phyloP scores from a whole-genome alignment of 23 red algal species.

The Rhodosorus marinus region DNA sequence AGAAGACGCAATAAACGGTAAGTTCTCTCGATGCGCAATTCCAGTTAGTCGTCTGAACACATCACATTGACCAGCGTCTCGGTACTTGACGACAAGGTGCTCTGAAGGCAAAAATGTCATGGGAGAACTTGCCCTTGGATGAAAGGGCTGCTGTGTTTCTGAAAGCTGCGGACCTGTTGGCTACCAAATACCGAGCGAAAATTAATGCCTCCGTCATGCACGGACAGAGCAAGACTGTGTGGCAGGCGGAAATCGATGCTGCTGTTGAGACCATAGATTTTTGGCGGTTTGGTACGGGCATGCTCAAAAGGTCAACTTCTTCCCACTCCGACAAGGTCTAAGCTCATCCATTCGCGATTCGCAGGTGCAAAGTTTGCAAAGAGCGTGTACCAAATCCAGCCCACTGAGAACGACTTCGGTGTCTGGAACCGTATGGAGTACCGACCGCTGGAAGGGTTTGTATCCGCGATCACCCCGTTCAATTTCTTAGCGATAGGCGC shows the following conservation, averaged over 20 bases:
- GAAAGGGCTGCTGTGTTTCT: slow-evolving; percentile 21
- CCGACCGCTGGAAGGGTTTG: slow-evolving; percentile 40
- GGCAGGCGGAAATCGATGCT: slow-evolving; percentile 44
- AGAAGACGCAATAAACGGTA: background rate
- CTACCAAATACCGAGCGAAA: slow-evolving; percentile 5
- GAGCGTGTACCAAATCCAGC: slow-evolving; percentile 9
- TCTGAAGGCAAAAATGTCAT: slow-evolving; percentile 11
- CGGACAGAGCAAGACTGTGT: slow-evolving; percentile 29
- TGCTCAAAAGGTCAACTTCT: background rate
- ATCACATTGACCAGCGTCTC: too few species aligned
- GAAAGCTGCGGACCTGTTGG: slow-evolving; percentile 29
- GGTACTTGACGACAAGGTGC: too few species aligned
- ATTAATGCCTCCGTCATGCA: slow-evolving; percentile 21
- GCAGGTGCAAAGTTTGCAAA: too few species aligned
- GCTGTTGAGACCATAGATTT: slow-evolving; percentile 44
- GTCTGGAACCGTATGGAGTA: slow-evolving; percentile 33
- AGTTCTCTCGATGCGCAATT: too few species aligned
- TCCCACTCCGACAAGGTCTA: background rate
- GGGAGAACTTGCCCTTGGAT: slow-evolving; percentile 11
- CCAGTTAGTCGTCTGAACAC: too few species aligned
- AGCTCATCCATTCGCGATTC: background rate
- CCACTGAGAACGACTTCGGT: slow-evolving; percentile 17
- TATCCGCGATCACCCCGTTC: slow-evolving; percentile 30
- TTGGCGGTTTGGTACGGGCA: slow-evolving; percentile 26
- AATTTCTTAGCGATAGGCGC: slow-evolving; percentile 41